A percentile compares a stretch with the other conserved stretches of the same genome.
Conservation (phyloP, 306 rosid species). For the Rosa persica region DNA sequence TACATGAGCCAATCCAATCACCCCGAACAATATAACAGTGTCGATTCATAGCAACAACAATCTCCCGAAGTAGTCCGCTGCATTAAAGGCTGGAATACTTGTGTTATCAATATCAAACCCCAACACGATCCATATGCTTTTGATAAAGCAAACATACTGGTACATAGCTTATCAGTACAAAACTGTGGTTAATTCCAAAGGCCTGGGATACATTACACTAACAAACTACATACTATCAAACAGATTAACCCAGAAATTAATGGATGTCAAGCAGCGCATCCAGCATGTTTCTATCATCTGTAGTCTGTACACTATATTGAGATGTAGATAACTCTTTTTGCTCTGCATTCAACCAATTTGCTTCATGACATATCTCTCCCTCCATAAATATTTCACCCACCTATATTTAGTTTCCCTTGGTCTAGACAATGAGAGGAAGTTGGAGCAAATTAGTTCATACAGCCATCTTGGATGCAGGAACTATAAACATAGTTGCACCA, state of each 20-base stretch:
- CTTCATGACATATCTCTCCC: not conserved
- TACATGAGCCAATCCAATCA: too few relatives aligned
- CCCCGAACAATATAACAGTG: too few relatives aligned
- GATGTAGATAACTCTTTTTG: too few relatives aligned
- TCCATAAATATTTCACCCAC: not conserved
- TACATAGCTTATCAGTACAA: not conserved
- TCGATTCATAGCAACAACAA: too few relatives aligned
- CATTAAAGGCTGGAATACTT: too few relatives aligned
- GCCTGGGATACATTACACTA: not conserved
- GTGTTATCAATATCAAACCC: too few relatives aligned
- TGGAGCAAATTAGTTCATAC: not conserved
- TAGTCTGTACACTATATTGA: not conserved
- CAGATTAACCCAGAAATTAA: not conserved
- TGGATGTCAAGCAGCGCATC: not conserved
- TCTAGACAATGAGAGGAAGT: not conserved
- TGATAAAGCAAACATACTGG: not conserved
- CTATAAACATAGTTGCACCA: slow-evolving; percentile 13
- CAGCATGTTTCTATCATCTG: not conserved
- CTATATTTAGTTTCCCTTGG: not conserved
- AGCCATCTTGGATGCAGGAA: slow-evolving; percentile 21
- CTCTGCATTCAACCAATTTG: not conserved
- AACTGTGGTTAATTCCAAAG: not conserved
- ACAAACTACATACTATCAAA: not conserved
- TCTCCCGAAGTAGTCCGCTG: too few relatives aligned
- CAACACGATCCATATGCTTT: not conserved